These are phyloP conservation scores for Kwoniella europaea DNA, from an alignment of 768 basidiomycete species.

Conservation along the genomic window DNA sequence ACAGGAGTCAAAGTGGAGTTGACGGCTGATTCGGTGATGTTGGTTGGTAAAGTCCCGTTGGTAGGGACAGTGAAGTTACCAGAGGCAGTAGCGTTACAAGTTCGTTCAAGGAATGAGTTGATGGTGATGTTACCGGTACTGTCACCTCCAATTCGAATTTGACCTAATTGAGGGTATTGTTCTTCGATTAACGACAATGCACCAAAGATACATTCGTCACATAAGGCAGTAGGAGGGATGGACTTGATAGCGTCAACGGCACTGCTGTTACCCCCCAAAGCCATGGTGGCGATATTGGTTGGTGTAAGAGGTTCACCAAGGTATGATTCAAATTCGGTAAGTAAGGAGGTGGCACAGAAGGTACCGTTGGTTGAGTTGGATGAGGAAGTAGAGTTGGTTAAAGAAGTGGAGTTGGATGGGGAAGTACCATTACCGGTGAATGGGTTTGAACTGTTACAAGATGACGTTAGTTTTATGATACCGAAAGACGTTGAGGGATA, in stretches of 20 bases:
- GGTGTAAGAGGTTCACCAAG: slow-evolving; percentile 51
- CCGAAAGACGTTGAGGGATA: no score
- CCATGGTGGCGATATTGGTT: slow-evolving; percentile 34
- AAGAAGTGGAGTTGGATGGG: slow-evolving; percentile 19
- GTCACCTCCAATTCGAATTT: slow-evolving; percentile 23
- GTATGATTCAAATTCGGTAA: slow-evolving; percentile 47
- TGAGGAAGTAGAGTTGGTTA: slow-evolving; percentile 31
- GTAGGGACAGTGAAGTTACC: slow-evolving; percentile 13
- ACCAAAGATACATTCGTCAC: slow-evolving; percentile 54
- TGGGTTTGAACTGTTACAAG: slow-evolving; percentile 2
- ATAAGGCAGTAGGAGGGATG: slow-evolving; percentile 39
- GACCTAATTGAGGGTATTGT: slow-evolving; percentile 41
- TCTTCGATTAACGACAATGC: slow-evolving; percentile 47
- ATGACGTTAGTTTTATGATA: no score
- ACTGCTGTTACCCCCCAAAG: slow-evolving; percentile 45
- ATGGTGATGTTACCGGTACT: slow-evolving; percentile 32
- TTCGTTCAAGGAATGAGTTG: slow-evolving; percentile 32
- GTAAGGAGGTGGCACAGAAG: slow-evolving; percentile 51
- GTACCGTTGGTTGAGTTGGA: slow-evolving; percentile 53
- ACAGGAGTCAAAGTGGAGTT: slow-evolving; percentile 47
- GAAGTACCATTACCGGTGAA: slow-evolving; percentile 13
- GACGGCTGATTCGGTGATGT: slow-evolving; percentile 46
- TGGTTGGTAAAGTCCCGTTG: slow-evolving; percentile 52
- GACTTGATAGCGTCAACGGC: slow-evolving; percentile 32
- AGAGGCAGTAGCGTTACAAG: slow-evolving; percentile 37